Evolutionary conservation across 768 basidiomycete species (phyloP).

Genomic region (Tylopilus vinaceipallidus): DNA sequence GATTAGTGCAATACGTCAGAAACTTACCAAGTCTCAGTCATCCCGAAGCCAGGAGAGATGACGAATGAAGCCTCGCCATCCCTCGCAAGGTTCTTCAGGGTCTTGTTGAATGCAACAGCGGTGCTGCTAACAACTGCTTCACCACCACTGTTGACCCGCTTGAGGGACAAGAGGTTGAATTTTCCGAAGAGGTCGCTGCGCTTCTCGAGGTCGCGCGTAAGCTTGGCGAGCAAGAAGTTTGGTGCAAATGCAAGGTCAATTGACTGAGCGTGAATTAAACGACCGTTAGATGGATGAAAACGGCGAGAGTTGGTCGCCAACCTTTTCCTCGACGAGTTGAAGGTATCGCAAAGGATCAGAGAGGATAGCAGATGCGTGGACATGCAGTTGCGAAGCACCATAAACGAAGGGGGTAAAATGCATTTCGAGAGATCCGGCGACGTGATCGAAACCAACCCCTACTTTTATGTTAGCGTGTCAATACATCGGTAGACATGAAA

Average conservation of each 20-base stretch:
- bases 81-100: conserved; percentile 22
- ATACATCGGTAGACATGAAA: conserved; percentile 11
- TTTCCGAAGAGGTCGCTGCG: conserved; percentile 15
- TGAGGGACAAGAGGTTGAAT: conserved; percentile 28
- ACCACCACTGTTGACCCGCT: neutral
- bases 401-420: conserved; percentile 34
- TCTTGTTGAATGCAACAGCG: conserved; percentile 34
- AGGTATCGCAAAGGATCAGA: conserved; percentile 13
- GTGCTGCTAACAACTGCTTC: conserved; percentile 11
- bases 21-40: neutral
- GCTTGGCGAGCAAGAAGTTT: neutral
- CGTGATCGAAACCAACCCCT: conserved; percentile 42
- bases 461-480: neutral
- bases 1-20: neutral
- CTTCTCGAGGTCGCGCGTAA: neutral
- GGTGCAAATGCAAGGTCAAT: conserved; percentile 18
- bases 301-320: conserved; percentile 14
- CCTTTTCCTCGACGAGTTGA: conserved; percentile 33
- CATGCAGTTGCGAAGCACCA: conserved; percentile 21
- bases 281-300: neutral
- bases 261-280: conserved; percentile 18
- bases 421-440: conserved; percentile 38
- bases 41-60: conserved; percentile 31
- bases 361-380: conserved; percentile 15
- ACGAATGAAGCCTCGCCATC: conserved; percentile 18